A percentile compares a stretch with the other conserved stretches of the same genome.
Evolutionary conservation across 1,284 basidiomycete genomes (phyloP).

Genomic region (Xanthoconium separans): DNA sequence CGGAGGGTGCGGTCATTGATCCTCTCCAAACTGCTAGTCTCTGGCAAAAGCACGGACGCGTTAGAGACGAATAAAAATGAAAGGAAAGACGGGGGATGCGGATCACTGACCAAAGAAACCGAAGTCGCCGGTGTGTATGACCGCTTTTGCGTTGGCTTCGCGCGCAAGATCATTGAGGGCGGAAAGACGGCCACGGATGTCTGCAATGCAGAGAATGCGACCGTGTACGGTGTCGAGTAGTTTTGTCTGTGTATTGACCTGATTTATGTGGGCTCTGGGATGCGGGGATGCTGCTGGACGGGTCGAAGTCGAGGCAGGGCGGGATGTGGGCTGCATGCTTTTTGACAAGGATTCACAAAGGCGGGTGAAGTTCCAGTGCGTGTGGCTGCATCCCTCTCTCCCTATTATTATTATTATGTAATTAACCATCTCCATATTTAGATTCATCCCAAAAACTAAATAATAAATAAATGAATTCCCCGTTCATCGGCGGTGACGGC

Average conservation of each 20-base stretch:
- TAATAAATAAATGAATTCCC: constrained; percentile 8
- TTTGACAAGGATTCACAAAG: constrained; percentile 20
- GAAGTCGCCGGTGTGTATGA: constrained; percentile 99
- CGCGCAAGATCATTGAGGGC: constrained; percentile 89
- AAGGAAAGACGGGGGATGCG: background rate
- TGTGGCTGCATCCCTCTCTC: background rate
- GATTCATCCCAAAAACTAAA: constrained; percentile 14
- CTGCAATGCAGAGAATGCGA: constrained; percentile 93
- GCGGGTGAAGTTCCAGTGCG: constrained; percentile 1
- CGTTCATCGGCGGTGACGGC: constrained; percentile 12
- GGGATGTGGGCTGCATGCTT: constrained; percentile 44
- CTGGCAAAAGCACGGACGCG: constrained; percentile 39
- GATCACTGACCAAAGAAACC: constrained; percentile 84
- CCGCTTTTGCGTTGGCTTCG: constrained; percentile 87
- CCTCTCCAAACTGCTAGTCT: constrained; percentile 77
- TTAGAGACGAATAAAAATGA: constrained; percentile 10
- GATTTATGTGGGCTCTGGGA: constrained; percentile 43
- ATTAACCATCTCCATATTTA: constrained; percentile 23
- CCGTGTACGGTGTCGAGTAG: constrained; percentile 76
- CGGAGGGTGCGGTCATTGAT: constrained; percentile 95
- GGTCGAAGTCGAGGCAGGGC: constrained; percentile 59
- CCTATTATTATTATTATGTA: constrained; percentile 27
- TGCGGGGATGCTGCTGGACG: constrained; percentile 55
- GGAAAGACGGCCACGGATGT: constrained; percentile 88
- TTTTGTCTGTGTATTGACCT: constrained; percentile 76